These are phyloP conservation scores for Stenocarpella maydis DNA, from an alignment of 2,329 filamentous ascomycete species.

Conservation along the genomic window DNA sequence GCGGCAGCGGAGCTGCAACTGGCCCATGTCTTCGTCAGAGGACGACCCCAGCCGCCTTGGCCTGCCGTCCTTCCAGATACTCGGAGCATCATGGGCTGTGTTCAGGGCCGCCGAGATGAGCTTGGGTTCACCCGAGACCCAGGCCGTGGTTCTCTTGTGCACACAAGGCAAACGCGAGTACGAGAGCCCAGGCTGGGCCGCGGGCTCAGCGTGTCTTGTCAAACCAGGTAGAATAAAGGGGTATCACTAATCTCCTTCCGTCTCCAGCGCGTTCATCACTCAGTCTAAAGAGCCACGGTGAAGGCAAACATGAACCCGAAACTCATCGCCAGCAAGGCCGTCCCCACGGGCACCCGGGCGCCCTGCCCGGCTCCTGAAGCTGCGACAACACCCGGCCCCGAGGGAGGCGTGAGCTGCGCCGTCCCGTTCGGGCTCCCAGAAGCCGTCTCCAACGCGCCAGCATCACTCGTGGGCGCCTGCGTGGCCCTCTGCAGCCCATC, in stretches of 20 bases:
- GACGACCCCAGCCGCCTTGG: conserved; percentile 75
- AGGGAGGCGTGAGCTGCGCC: not conserved
- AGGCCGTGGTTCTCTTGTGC: conserved; percentile 28
- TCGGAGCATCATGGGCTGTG: conserved; percentile 79
- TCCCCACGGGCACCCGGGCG: not conserved
- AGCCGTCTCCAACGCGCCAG: not conserved
- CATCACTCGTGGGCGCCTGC: not conserved
- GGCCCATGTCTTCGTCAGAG: conserved; percentile 69
- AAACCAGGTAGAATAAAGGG: not conserved
- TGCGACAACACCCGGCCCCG: not conserved
- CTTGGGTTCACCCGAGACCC: not conserved
- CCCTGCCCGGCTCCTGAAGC: not conserved
- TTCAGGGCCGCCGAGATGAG: conserved; percentile 60
- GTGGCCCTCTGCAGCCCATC: not conserved
- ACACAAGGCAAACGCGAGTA: conserved; percentile 30
- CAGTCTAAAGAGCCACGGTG: not conserved
- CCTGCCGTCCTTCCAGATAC: conserved; percentile 80
- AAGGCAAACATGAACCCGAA: not conserved
- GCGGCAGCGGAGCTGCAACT: conserved; percentile 68
- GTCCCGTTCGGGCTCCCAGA: not conserved
- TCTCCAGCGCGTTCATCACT: not conserved
- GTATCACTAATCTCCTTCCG: conserved; percentile 6
- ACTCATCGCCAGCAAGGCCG: not conserved
- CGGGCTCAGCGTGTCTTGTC: not conserved
- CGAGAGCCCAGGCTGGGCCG: not conserved